phyloP scores from a whole-genome alignment of 257 asterid species.

The Lithospermum erythrorhizon region DNA sequence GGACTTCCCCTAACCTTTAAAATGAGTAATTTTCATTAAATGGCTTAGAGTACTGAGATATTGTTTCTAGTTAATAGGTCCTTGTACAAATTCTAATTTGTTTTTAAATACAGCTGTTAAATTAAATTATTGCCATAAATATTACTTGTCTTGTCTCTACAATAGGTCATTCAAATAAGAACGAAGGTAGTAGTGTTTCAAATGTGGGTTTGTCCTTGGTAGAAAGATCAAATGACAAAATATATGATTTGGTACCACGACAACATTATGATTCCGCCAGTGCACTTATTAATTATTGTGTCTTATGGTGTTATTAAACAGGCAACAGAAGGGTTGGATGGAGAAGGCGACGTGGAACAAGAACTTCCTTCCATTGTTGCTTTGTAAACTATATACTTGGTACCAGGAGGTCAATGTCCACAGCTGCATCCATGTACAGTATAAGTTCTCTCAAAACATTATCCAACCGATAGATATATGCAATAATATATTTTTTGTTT shows the following conservation, averaged over 20 bases:
- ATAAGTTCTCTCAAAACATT: slow-evolving; percentile 15
- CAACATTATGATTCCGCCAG: background rate
- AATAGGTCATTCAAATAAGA: no score
- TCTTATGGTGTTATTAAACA: slow-evolving; percentile 11
- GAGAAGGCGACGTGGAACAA: slow-evolving; percentile 69
- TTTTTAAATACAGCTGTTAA: no score
- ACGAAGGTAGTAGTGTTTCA: no score
- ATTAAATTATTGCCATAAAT: no score
- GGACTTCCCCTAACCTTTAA: background rate
- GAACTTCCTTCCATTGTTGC: slow-evolving; percentile 95
- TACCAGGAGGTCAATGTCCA: slow-evolving; percentile 7
- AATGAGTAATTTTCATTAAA: no score
- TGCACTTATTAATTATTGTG: background rate
- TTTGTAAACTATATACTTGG: slow-evolving; percentile 24
- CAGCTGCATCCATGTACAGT: slow-evolving; percentile 38
- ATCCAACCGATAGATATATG: slow-evolving; percentile 25
- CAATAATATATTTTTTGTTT: slow-evolving; percentile 20
- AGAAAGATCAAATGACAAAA: background rate
- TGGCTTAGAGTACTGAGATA: no score
- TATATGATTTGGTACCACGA: background rate
- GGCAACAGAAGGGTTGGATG: slow-evolving; percentile 51
- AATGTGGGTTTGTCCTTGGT: background rate
- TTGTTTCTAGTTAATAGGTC: no score
- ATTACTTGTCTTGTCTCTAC: no score
- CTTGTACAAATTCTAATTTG: no score